Evolutionary conservation across 1,139 yeast species (phyloP).

Genomic region (Schwanniomyces etchellsii): DNA sequence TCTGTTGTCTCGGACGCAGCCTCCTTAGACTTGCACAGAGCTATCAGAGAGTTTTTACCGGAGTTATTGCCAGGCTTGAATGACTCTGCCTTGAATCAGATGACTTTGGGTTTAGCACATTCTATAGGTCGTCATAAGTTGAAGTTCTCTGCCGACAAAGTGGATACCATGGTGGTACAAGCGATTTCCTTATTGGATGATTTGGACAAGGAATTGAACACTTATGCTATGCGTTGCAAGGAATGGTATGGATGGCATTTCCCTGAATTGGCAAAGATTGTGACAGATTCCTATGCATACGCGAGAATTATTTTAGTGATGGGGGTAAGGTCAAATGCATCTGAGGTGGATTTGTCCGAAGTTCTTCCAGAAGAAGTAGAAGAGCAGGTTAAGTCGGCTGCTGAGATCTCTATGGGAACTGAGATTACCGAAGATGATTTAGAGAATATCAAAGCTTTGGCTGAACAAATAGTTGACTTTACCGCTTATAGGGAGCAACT

Average conservation of each 20-base stretch:
- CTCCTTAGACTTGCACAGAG: constrained; percentile 89
- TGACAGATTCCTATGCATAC: constrained; percentile 90
- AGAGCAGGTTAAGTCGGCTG: constrained; percentile 76
- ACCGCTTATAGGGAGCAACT: constrained; percentile 89
- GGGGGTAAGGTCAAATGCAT: constrained; percentile 92
- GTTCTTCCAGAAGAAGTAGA: constrained; percentile 90
- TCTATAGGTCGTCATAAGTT: constrained; percentile 97
- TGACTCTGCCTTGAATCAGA: constrained; percentile 78
- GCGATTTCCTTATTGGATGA: constrained; percentile 96
- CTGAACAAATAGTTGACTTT: constrained; percentile 89
- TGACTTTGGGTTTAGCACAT: constrained; percentile 96
- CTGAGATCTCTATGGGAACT: constrained; percentile 98
- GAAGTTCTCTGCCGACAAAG: constrained; percentile 96
- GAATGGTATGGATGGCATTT: constrained; percentile 99
- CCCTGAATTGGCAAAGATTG: constrained; percentile 96
- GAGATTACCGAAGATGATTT: constrained; percentile 93
- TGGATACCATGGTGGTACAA: constrained; percentile 97
- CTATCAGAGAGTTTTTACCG: constrained; percentile 90
- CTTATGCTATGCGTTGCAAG: constrained; percentile 97
- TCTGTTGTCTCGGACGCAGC: constrained; percentile 93
- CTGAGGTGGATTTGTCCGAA: constrained; percentile 85
- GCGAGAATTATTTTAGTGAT: constrained; percentile 87
- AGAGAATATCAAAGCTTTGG: constrained; percentile 84
- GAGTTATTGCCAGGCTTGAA: constrained; percentile 90
- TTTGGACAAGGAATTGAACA: constrained; percentile 94